These are phyloP conservation scores for Magnaporthiopsis rhizophila DNA, from an alignment of 2,329 filamentous ascomycete species.

Conservation along the genomic window DNA sequence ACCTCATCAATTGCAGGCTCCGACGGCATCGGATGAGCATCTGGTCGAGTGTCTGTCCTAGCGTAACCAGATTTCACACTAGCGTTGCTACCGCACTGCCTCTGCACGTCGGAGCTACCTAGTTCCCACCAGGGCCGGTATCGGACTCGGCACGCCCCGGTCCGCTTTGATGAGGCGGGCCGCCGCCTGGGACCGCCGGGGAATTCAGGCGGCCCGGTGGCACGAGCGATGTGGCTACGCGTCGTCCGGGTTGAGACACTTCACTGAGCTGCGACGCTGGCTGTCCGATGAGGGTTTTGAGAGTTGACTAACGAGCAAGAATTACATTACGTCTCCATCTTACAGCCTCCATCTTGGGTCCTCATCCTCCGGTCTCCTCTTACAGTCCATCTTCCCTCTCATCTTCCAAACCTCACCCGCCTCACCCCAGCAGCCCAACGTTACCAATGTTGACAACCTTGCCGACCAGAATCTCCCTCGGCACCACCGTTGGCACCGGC, in stretches of 20 bases:
- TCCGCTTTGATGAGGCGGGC: no score
- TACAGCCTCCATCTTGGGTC: no score
- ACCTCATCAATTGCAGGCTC: no score
- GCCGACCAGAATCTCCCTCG: not conserved
- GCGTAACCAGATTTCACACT: slow-evolving; percentile 14
- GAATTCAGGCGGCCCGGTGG: no score
- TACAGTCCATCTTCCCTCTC: no score
- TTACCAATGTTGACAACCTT: no score
- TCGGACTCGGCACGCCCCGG: slow-evolving; percentile 13
- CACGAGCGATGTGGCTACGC: slow-evolving; percentile 17
- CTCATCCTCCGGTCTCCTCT: no score
- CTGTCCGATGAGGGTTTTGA: slow-evolving; percentile 19
- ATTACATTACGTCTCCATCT: no score
- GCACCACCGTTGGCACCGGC: not conserved
- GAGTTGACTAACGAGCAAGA: slow-evolving; percentile 13
- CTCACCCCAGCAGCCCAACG: no score
- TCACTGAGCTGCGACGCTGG: slow-evolving; percentile 15
- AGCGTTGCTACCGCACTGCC: slow-evolving; percentile 13
- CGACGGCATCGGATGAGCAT: slow-evolving; percentile 8
- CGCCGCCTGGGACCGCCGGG: no score
- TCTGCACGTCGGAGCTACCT: slow-evolving; percentile 16
- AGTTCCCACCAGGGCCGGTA: slow-evolving; percentile 14
- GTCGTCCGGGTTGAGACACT: slow-evolving; percentile 16
- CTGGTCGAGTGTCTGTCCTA: slow-evolving; percentile 6
- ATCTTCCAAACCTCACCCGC: no score